phyloP scores from a whole-genome alignment of 441 rosid genomes.

The Kokia cookei region DNA sequence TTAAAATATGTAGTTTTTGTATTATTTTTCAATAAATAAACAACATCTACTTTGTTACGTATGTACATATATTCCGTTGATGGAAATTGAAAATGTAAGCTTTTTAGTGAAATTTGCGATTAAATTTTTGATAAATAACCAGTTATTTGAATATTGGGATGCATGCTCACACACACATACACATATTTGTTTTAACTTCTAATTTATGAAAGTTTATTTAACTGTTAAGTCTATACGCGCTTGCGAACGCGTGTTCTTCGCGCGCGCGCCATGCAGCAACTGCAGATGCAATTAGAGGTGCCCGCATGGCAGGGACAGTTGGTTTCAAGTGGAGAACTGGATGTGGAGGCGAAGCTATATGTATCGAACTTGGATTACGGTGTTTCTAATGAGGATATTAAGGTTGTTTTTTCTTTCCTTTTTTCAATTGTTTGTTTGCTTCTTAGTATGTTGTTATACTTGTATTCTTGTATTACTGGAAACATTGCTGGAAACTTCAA shows the following conservation, averaged over 20 bases:
- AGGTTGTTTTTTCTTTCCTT: constrained; percentile 4
- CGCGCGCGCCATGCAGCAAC: neutral
- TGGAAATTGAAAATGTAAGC: neutral
- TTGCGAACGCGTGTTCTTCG: neutral
- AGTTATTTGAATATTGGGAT: neutral
- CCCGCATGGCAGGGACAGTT: constrained; percentile 1
- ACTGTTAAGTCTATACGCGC: neutral
- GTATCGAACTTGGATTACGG: constrained; percentile 22
- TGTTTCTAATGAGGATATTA: constrained; percentile 22
- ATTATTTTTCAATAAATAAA: neutral
- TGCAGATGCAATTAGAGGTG: neutral
- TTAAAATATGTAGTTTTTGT: neutral
- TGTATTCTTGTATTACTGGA: neutral
- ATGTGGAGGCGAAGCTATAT: constrained; percentile 12
- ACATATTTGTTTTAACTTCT: neutral
- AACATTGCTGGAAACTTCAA: neutral
- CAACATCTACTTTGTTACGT: neutral
- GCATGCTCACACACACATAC: neutral
- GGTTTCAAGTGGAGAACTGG: neutral
- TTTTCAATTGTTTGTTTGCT: neutral
- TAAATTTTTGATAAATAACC: neutral
- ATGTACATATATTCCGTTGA: neutral
- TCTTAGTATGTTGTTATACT: neutral
- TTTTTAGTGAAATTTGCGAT: neutral
- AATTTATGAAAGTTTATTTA: neutral